Evolutionary conservation across 108 stramenopile genomes (phyloP), one percentile per base, ranked within the genome.

Genomic region (Schizochytrium sp.): DNA sequence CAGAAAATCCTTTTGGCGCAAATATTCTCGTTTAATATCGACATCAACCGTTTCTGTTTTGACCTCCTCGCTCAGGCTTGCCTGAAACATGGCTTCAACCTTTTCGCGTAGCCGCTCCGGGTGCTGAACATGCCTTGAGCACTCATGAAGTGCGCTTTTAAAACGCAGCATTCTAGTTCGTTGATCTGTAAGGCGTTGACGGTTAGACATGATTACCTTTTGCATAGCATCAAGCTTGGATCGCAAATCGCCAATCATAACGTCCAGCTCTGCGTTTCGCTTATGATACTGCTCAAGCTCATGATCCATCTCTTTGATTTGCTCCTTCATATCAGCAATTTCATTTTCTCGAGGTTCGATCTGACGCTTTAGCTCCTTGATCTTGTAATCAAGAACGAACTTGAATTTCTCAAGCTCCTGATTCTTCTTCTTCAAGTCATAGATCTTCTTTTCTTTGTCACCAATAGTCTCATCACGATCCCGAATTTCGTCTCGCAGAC

Each of bases 381-480:
- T 95, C 93, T 95, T 95, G 92, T 95, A 95, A 88, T 95, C 94
- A 61, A 95, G 92, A n/a, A 95, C 94, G 72, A 95, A 95, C 89
- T 94, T 94, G 93, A 95, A 95, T 92, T 95, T 95, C 87, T 95
- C 94, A 55, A 95, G 91, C 92, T 95, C 94, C 93, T 94, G 93
- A 83, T 94, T 93, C 88, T 94, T 94, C 92, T 93, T 93, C 90
- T 93, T 94, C 53, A 94, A 91, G 83, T 94, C 94, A 50, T 88
- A 92, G 28, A 94, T 94, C 44, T 94, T 91, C 87, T 93, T 91
- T 56, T 94, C 94, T 89, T 94, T 94, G 87, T 94, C 94, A 42
- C 53, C 90, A 47, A 94, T 93, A 47, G 94, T 94, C 87, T 94
- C 94, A 64, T 94, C 94, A 4, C 94, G 92, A 90, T 94, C 94